Conservation (phyloP, 169 alveolate species). For the Theileria annulata region DNA sequence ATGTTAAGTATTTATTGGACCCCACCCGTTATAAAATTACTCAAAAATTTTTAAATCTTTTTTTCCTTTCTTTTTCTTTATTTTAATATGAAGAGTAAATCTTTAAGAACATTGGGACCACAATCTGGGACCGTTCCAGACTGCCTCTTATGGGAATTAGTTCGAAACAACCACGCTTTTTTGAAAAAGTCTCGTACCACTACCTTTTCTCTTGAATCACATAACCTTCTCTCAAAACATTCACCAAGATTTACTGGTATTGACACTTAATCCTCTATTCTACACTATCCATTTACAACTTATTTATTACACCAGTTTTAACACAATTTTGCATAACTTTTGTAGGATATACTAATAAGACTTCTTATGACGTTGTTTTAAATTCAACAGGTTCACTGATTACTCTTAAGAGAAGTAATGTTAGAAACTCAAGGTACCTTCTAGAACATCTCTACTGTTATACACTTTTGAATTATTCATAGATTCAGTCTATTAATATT, state of each 20-base stretch:
- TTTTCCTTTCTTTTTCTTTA: not conserved
- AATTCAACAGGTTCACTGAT: conserved; percentile 28
- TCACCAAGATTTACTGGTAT: conserved; percentile 54
- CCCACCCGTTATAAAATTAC: not conserved
- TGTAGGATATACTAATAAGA: conserved; percentile 40
- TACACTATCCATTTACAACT: not conserved
- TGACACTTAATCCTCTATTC: not conserved
- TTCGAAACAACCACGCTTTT: conserved; percentile 39
- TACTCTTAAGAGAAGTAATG: not conserved
- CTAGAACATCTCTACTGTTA: not conserved
- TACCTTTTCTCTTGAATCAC: conserved; percentile 33
- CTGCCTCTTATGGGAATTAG: conserved; percentile 59
- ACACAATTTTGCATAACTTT: not conserved
- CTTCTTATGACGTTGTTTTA: conserved; percentile 18
- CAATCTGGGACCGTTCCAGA: conserved; percentile 37
- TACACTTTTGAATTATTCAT: not conserved
- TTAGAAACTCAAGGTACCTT: conserved; percentile 17
- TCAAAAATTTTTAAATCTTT: not conserved
- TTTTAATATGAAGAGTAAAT: conserved; percentile 6
- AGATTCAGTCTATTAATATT: not conserved
- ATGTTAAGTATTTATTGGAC: conserved; percentile 1
- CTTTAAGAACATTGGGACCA: not conserved
- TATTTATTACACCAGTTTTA: not conserved
- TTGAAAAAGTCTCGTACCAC: conserved; percentile 25
- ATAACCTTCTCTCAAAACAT: conserved; percentile 32